phyloP scores from a whole-genome alignment of 169 alveolate species.

The Amoebophrya sp. region DNA sequence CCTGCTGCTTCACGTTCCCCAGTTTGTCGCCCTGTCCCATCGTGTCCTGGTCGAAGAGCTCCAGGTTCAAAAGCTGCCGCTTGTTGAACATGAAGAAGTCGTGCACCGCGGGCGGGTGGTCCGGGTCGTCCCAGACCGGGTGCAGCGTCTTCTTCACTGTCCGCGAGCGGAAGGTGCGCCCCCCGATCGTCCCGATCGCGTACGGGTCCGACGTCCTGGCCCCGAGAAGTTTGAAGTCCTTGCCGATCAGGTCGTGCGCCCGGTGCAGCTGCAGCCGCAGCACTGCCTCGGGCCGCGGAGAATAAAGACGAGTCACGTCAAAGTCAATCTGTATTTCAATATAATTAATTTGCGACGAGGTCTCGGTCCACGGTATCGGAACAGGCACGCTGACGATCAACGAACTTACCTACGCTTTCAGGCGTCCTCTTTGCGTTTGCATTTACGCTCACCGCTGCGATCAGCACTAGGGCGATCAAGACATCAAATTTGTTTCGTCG shows the following conservation, averaged over 20 bases:
- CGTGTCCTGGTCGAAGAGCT: neutral
- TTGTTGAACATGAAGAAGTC: neutral
- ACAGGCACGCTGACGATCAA: too few species aligned
- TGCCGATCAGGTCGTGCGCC: neutral
- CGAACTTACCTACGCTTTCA: too few species aligned
- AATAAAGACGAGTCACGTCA: neutral
- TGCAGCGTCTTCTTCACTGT: neutral
- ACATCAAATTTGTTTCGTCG: too few species aligned
- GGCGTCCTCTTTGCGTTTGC: too few species aligned
- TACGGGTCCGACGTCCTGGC: neutral
- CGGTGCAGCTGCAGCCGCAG: neutral
- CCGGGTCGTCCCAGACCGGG: neutral
- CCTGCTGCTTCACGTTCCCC: neutral
- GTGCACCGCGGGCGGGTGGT: too few species aligned
- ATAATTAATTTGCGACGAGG: too few species aligned
- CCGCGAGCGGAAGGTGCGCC: neutral
- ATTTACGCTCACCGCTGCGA: too few species aligned
- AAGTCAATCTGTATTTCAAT: too few species aligned
- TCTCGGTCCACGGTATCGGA: too few species aligned
- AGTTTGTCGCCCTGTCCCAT: neutral
- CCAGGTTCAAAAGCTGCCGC: neutral
- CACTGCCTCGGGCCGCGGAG: neutral
- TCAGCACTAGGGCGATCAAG: too few species aligned
- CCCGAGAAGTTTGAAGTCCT: neutral
- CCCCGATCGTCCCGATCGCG: neutral